A percentile compares a stretch with the other conserved stretches of the same genome.
These are phyloP conservation scores for Phanerodontia chrysosporium DNA, from an alignment of 768 basidiomycete genomes.

Conservation along the genomic window DNA sequence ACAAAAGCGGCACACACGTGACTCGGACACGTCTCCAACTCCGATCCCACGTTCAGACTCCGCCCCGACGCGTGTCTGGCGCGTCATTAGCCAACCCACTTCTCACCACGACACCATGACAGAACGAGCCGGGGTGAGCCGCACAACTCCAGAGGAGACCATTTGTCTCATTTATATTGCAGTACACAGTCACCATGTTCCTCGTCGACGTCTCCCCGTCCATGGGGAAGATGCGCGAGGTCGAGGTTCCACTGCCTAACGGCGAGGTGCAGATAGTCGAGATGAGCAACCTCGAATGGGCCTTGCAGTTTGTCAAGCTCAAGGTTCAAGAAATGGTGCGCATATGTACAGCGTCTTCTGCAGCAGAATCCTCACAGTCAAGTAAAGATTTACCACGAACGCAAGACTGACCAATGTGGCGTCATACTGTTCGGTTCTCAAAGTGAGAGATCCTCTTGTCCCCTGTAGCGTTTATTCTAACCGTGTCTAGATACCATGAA, in stretches of 20 bases:
- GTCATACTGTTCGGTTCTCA: conserved; percentile 84
- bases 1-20: background rate
- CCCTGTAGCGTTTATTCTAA: background rate
- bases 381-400: conserved; percentile 79
- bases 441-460: no score
- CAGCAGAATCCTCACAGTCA: background rate
- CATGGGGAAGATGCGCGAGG: conserved; percentile 64
- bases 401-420: conserved; percentile 95
- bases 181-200: conserved; percentile 89
- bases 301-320: conserved; percentile 81
- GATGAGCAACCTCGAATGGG: conserved; percentile 78
- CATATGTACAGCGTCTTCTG: background rate
- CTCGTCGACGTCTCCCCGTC: conserved; percentile 84
- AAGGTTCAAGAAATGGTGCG: conserved; percentile 88
- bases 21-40: background rate
- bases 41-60: background rate
- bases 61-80: background rate
- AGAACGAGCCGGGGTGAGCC: conserved; percentile 78
- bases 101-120: conserved; percentile 56
- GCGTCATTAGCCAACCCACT: background rate
- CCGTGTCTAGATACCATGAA: conserved; percentile 55
- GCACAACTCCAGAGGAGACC: no score
- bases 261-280: conserved; percentile 48
- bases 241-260: conserved; percentile 43
- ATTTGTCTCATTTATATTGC: no score